Percentiles rank a stretch among this genome's conserved stretches.
Conservation (phyloP, 108 stramenopile genomes). For the Stephanodiscus minutulus region DNA sequence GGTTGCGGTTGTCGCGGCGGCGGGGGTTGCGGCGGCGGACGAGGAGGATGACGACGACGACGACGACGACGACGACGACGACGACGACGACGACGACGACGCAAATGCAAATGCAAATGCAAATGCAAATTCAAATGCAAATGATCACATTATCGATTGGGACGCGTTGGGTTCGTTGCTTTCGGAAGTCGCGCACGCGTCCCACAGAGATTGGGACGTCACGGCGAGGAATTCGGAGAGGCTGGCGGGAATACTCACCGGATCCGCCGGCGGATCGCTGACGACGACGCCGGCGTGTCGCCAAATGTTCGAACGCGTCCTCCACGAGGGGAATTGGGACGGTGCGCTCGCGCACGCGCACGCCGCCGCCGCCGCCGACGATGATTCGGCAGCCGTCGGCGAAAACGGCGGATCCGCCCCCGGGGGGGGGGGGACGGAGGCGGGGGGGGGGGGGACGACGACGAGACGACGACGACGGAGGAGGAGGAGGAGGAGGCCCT, state of each 20-base stretch:
- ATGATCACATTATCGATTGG: constrained; percentile 41
- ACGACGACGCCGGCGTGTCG: constrained; percentile 32
- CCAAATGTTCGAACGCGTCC: constrained; percentile 57
- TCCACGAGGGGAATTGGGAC: constrained; percentile 85
- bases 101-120: neutral
- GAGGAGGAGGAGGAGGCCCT: constrained; percentile 41
- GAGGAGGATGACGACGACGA: neutral
- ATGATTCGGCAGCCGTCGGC: neutral
- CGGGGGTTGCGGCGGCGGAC: too few species aligned
- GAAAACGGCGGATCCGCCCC: too few species aligned
- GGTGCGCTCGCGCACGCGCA: constrained; percentile 50
- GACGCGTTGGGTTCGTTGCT: constrained; percentile 45
- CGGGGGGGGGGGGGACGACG: too few species aligned
- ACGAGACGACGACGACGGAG: too few species aligned
- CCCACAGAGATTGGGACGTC: constrained; percentile 74
- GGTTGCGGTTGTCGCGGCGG: too few species aligned
- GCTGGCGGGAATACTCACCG: constrained; percentile 46
- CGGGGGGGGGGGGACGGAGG: too few species aligned
- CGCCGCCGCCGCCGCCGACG: neutral
- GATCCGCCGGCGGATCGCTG: constrained; percentile 8
- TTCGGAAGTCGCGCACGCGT: constrained; percentile 59
- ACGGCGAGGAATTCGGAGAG: constrained; percentile 54
- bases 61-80: neutral
- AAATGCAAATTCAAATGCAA: too few species aligned
- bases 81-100: too few species aligned